Conservation (phyloP, 345 rosid species). For the Psidium guajava region DNA sequence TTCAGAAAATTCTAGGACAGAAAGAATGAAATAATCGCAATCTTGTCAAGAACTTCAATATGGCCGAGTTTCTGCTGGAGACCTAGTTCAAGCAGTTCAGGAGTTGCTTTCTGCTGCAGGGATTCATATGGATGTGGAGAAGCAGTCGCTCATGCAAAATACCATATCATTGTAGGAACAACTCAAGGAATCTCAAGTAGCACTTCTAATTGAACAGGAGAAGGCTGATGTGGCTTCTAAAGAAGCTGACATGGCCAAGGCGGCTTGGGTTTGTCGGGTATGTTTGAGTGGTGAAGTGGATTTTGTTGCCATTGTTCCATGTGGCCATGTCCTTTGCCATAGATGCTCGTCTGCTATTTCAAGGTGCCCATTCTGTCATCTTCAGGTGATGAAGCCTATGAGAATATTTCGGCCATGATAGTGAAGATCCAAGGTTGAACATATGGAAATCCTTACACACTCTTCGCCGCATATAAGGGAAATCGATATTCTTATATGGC, state of each 20-base stretch:
- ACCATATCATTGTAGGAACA: constrained; percentile 69
- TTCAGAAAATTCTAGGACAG: no score
- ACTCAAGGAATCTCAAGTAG: constrained; percentile 64
- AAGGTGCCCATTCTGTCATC: constrained; percentile 80
- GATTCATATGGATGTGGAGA: constrained; percentile 66
- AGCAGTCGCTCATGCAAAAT: constrained; percentile 63
- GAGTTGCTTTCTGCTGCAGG: constrained; percentile 98
- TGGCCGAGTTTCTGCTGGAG: constrained; percentile 76
- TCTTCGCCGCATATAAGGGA: neutral
- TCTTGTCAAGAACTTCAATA: constrained; percentile 41
- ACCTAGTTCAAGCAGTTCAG: constrained; percentile 77
- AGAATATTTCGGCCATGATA: constrained; percentile 60
- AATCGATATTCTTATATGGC: no score
- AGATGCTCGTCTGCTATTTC: constrained; percentile 74
- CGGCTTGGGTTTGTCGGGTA: constrained; percentile 80
- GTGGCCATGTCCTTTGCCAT: constrained; percentile 85
- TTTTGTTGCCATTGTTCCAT: constrained; percentile 64
- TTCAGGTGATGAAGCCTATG: constrained; percentile 55
- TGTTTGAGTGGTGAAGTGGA: constrained; percentile 76
- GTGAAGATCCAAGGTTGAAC: neutral
- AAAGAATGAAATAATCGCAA: no score
- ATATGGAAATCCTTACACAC: neutral
- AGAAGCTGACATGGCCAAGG: constrained; percentile 81
- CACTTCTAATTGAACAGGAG: constrained; percentile 79
- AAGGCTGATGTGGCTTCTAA: constrained; percentile 55